Percentiles rank a stretch among this genome's conserved stretches.
Evolutionary conservation across 2,329 filamentous ascomycete genomes (phyloP).

Genomic region (Colletotrichum orchidophilum): DNA sequence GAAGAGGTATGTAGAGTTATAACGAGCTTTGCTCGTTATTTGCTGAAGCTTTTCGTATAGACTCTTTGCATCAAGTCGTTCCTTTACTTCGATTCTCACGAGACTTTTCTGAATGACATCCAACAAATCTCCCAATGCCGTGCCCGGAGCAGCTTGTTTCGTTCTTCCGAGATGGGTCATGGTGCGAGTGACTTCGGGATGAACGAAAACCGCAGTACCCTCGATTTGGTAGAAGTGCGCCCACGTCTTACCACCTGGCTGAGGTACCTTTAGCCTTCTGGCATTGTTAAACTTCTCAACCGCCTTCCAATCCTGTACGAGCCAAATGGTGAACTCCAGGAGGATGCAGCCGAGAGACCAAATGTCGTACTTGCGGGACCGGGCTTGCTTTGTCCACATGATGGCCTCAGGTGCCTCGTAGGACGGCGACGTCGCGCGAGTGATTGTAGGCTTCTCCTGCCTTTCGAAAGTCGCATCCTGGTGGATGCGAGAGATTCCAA

Average conservation of each 20-base stretch:
- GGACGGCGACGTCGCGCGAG: background rate
- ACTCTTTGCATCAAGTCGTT: background rate
- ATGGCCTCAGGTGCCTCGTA: background rate
- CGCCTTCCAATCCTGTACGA: background rate
- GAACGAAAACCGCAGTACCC: background rate
- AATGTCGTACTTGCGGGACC: slow-evolving; percentile 38
- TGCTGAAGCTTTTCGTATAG: background rate
- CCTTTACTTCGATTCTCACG: background rate
- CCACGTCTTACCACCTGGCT: background rate
- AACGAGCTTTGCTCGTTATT: background rate
- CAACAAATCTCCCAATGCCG: background rate
- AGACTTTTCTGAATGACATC: background rate
- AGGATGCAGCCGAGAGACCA: slow-evolving; percentile 41
- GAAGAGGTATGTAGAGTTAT: background rate
- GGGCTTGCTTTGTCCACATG: background rate
- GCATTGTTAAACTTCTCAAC: background rate
- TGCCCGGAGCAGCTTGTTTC: background rate
- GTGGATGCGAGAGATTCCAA: background rate
- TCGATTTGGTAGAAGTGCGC: background rate
- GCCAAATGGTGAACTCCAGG: slow-evolving; percentile 39
- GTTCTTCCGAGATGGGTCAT: background rate
- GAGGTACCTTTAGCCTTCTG: background rate
- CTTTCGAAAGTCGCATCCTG: background rate
- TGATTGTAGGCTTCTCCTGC: background rate
- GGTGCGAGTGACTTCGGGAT: background rate